Conservation (phyloP, 1,284 basidiomycete genomes). For the Austroboletus niveus region DNA sequence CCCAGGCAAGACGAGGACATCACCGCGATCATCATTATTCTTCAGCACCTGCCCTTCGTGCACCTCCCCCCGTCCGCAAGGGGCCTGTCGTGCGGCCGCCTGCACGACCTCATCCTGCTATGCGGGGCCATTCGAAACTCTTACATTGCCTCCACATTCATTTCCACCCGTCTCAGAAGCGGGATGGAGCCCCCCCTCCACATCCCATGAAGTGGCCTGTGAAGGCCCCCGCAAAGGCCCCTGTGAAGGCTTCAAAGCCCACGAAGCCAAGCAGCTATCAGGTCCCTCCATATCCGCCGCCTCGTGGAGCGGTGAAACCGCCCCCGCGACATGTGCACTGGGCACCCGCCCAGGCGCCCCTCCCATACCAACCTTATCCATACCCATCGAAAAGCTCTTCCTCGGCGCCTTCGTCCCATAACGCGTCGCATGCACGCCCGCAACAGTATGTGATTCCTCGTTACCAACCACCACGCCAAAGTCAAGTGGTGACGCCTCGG, state of each 20-base stretch:
- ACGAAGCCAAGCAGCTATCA: slow-evolving; percentile 7
- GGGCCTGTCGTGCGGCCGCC: slow-evolving; percentile 15
- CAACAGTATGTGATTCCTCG: slow-evolving; percentile 14
- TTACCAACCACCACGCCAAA: slow-evolving; percentile 21
- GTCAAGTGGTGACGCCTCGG: slow-evolving; percentile 1
- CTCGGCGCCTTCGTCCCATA: slow-evolving; percentile 5
- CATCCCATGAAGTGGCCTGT: slow-evolving; percentile 5
- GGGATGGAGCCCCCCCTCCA: slow-evolving; percentile 10
- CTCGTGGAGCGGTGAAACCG: slow-evolving; percentile 16
- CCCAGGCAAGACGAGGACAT: slow-evolving; percentile 20
- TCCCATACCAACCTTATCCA: slow-evolving; percentile 27
- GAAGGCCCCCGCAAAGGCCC: neutral
- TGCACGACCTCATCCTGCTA: slow-evolving; percentile 9
- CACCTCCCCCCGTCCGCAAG: slow-evolving; percentile 15
- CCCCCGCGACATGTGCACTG: slow-evolving; percentile 27
- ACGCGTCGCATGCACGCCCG: slow-evolving; percentile 7
- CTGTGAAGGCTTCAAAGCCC: neutral
- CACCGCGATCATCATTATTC: slow-evolving; percentile 16
- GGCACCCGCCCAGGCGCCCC: slow-evolving; percentile 28
- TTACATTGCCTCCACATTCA: slow-evolving; percentile 27
- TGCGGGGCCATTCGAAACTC: slow-evolving; percentile 15
- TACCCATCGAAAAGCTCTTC: slow-evolving; percentile 25
- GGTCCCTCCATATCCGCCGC: slow-evolving; percentile 23
- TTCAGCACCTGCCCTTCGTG: slow-evolving; percentile 7
- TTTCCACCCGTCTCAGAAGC: slow-evolving; percentile 27